phyloP scores from a whole-genome alignment of 805 yeast species.

The Wickerhamiella azyma region DNA sequence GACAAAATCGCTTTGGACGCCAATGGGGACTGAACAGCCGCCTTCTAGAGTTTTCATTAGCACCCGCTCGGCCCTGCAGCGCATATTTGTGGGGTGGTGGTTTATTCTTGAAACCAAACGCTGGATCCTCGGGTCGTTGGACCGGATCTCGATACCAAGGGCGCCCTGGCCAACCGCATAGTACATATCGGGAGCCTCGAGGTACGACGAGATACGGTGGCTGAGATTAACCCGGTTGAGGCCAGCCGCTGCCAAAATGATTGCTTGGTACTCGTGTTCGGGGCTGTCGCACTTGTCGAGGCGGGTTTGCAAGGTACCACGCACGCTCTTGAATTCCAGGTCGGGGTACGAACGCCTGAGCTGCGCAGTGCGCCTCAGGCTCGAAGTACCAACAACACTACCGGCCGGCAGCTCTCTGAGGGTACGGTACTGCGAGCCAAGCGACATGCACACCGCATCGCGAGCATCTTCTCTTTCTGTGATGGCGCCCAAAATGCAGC shows the following conservation, averaged over 20 bases:
- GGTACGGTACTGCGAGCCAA: constrained; percentile 45
- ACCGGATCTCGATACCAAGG: constrained; percentile 77
- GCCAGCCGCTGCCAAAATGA: constrained; percentile 89
- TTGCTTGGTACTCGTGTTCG: constrained; percentile 49
- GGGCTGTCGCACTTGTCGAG: constrained; percentile 65
- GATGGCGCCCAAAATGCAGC: constrained; percentile 79
- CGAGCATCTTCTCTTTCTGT: constrained; percentile 82
- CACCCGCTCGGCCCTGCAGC: constrained; percentile 81
- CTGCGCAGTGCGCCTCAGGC: constrained; percentile 89
- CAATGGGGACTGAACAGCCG: constrained; percentile 96
- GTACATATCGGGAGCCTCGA: constrained; percentile 69
- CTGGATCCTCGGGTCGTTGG: constrained; percentile 45
- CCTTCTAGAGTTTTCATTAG: constrained; percentile 84
- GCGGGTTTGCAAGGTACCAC: constrained; percentile 79
- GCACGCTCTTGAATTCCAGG: constrained; percentile 63
- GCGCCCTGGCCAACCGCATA: constrained; percentile 99
- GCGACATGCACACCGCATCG: constrained; percentile 74
- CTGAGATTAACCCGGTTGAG: constrained; percentile 57
- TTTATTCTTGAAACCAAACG: constrained; percentile 50
- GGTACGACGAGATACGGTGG: constrained; percentile 57
- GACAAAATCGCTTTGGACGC: constrained; percentile 54
- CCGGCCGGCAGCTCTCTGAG: constrained; percentile 72
- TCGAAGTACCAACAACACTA: constrained; percentile 84
- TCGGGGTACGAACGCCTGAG: constrained; percentile 64
- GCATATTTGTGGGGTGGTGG: constrained; percentile 48